Base-by-base conservation (phyloP, 352 stramenopile genomes). In the Phytopythium kandeliae region DNA sequence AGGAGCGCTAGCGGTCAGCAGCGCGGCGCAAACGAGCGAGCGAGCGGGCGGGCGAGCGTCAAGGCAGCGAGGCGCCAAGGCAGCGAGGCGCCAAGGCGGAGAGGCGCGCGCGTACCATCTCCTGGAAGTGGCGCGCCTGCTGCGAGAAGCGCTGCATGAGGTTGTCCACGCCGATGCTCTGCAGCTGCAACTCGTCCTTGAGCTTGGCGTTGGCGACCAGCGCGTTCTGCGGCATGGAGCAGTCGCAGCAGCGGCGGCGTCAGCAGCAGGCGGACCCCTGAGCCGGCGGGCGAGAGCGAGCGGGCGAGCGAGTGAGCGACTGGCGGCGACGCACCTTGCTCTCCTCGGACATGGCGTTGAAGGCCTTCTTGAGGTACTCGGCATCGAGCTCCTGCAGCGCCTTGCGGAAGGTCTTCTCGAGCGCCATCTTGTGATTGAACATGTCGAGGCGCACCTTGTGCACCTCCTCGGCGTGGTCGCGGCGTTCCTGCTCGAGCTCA, bases 351-450 rank as follows among this genome's bases (percentile, higher is more conserved):
- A 90, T 89, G 25, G 73, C 79, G 38, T 90, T 83, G 50, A 88
- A 90, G 15, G 79, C 79, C 38, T 87, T 86, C 68, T 89, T 86
- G 21, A 89, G 68, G 36, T 90, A 89, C 31, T 90, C 73, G 33
- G 74, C 77, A 47, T 89, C 79, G 9, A 89, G 63, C 58, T 90
- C 79, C 54, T 88, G 79, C 11, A 90, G 63, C 1, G 77, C 65
- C 58, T 86, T 90, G 11, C 79, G 66, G 48, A 90, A 90, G 1
- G 79, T 88, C 73, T 90, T 86, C 57, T 90, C 79, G 25, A 90
- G 64, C 33, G 77, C 77, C 77, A 90, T 89, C 50, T 89, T 90
- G 69, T 89, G 79, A 50, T 90, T 90, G 55, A 90, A 90, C 77
- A 88, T 86, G 54, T 90, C 79, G 35, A 89, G 63, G 10, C 76